These are phyloP conservation scores for Pseudogymnoascus sp. DNA, from an alignment of 2,329 filamentous ascomycete genomes.

Conservation along the genomic window DNA sequence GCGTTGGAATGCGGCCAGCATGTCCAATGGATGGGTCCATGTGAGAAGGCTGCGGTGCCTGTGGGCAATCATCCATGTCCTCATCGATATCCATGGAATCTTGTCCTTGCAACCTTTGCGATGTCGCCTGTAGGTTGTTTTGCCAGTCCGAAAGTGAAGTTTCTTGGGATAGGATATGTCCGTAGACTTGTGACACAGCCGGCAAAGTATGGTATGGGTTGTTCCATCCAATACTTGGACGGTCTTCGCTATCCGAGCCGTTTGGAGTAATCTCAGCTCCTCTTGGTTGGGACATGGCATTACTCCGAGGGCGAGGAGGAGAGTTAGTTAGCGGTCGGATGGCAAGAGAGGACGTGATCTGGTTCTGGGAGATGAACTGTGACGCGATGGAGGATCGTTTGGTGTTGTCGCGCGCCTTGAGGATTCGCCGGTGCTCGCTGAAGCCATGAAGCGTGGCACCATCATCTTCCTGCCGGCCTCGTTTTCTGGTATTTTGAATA, in stretches of 20 bases:
- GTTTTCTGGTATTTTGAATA: not conserved
- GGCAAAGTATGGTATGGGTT: conserved; percentile 23
- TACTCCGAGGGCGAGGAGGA: not conserved
- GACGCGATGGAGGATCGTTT: not conserved
- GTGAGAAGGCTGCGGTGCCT: conserved; percentile 23
- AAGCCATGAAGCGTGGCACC: conserved; percentile 19
- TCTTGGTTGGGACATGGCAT: conserved; percentile 19
- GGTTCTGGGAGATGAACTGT: conserved; percentile 10
- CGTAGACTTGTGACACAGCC: conserved; percentile 16
- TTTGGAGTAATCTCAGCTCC: conserved; percentile 21
- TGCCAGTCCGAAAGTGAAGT: conserved; percentile 12
- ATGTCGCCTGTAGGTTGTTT: conserved; percentile 12
- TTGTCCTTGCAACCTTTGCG: conserved; percentile 15
- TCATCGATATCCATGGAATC: conserved; percentile 24
- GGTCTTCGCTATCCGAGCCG: conserved; percentile 25
- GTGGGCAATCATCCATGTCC: conserved; percentile 26
- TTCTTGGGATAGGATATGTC: conserved; percentile 6
- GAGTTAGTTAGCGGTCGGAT: conserved; percentile 9
- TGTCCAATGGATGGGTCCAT: conserved; percentile 22
- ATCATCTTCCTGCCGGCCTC: conserved; percentile 19
- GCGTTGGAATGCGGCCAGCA: conserved; percentile 27
- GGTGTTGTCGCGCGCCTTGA: conserved; percentile 3
- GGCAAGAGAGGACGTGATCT: conserved; percentile 16
- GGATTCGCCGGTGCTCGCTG: conserved; percentile 22
- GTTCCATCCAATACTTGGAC: conserved; percentile 18